Percentiles rank a stretch among this genome's conserved stretches.
These are phyloP conservation scores for Hymenoscyphus linearis DNA, from an alignment of 2,329 filamentous ascomycete genomes.

Conservation along the genomic window DNA sequence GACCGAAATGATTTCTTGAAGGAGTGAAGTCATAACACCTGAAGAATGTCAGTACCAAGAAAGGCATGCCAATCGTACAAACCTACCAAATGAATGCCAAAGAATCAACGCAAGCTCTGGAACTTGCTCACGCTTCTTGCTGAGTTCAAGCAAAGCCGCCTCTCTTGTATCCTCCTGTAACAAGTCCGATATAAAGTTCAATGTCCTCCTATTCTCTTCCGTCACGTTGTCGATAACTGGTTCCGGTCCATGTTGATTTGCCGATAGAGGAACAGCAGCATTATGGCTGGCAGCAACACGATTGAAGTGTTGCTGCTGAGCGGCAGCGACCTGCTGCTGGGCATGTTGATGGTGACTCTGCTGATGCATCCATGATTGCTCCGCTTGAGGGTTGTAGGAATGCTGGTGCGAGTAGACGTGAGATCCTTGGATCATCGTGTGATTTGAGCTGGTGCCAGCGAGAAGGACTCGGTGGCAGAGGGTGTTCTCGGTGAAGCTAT, in stretches of 20 bases:
- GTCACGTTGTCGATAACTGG: slow-evolving; percentile 64
- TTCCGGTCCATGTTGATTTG: slow-evolving; percentile 49
- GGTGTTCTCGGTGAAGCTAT: background rate
- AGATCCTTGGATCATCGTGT: slow-evolving; percentile 54
- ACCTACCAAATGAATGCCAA: slow-evolving; percentile 93
- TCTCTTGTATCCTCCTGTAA: slow-evolving; percentile 84
- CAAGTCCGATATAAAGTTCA: slow-evolving; percentile 87
- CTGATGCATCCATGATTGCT: slow-evolving; percentile 61
- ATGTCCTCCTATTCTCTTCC: slow-evolving; percentile 89
- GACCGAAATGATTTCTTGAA: slow-evolving; percentile 98
- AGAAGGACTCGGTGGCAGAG: slow-evolving; percentile 5
- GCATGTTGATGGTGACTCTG: slow-evolving; percentile 37
- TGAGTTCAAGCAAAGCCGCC: slow-evolving; percentile 86
- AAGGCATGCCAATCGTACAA: slow-evolving; percentile 11
- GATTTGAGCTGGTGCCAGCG: slow-evolving; percentile 5
- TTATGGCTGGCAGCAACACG: slow-evolving; percentile 65
- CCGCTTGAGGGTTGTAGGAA: slow-evolving; percentile 53
- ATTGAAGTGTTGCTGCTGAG: slow-evolving; percentile 57
- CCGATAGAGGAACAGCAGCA: slow-evolving; percentile 32
- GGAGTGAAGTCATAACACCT: slow-evolving; percentile 97
- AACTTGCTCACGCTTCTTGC: slow-evolving; percentile 98
- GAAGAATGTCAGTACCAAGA: slow-evolving; percentile 20
- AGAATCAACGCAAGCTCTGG: slow-evolving; percentile 92
- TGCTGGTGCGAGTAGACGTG: slow-evolving; percentile 65
- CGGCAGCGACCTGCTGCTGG: slow-evolving; percentile 34